These are phyloP conservation scores for Microbotryum intermedium DNA, from an alignment of 1,284 basidiomycete species.

Conservation along the genomic window DNA sequence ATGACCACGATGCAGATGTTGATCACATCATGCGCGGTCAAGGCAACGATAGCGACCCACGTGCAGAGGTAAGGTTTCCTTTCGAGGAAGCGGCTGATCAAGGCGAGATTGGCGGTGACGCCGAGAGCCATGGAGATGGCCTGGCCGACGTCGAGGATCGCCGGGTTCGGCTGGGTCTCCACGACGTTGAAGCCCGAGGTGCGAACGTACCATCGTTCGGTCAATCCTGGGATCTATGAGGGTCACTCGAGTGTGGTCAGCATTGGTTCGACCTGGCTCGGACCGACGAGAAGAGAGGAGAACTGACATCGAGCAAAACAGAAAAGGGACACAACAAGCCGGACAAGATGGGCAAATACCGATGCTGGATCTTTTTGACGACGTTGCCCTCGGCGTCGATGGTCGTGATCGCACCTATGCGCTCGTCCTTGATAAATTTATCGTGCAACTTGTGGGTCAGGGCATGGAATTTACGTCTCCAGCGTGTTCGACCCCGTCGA, in stretches of 20 bases:
- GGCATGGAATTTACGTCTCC: no score
- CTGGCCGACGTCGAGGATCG: conserved; percentile 54
- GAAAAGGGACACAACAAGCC: conserved; percentile 65
- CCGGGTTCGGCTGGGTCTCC: conserved; percentile 50
- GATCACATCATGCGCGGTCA: conserved; percentile 57
- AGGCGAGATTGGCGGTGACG: conserved; percentile 58
- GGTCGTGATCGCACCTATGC: no score
- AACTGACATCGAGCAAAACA: conserved; percentile 52
- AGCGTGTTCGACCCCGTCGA: no score
- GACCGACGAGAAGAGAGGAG: neutral
- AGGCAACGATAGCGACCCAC: conserved; percentile 50
- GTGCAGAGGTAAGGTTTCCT: conserved; percentile 12
- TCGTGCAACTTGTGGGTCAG: no score
- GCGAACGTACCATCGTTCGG: conserved; percentile 40
- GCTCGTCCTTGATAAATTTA: no score
- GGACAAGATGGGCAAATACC: conserved; percentile 53
- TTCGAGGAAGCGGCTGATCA: conserved; percentile 62
- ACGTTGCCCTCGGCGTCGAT: no score
- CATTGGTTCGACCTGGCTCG: neutral
- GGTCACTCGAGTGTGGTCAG: neutral
- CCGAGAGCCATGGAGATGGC: conserved; percentile 60
- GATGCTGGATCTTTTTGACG: neutral
- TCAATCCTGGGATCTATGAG: conserved; percentile 62
- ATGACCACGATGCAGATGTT: conserved; percentile 55
- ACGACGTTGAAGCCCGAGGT: conserved; percentile 44